These are phyloP conservation scores for Naganishia antarctica DNA, from an alignment of 768 basidiomycete genomes.

Conservation along the genomic window DNA sequence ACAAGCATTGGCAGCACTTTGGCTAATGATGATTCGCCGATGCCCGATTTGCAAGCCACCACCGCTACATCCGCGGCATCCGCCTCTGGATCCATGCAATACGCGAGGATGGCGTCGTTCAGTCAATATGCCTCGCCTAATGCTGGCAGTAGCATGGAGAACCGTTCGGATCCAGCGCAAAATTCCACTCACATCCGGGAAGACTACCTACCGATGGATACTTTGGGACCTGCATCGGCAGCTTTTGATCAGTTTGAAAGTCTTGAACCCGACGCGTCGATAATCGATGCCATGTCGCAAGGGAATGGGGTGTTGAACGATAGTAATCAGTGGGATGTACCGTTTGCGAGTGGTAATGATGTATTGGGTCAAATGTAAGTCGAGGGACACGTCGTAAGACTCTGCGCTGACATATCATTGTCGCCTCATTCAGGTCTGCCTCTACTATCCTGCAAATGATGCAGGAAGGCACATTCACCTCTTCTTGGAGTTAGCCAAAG, in stretches of 20 bases:
- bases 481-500: constrained; percentile 19
- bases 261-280: constrained; percentile 31
- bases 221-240: constrained; percentile 36
- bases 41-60: background rate
- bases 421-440: constrained; percentile 48
- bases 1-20: background rate
- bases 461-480: constrained; percentile 45
- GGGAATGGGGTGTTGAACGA: constrained; percentile 8
- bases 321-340: constrained; percentile 21
- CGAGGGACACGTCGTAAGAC: too few species aligned
- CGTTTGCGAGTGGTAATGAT: constrained; percentile 27
- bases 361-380: constrained; percentile 26
- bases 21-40: background rate
- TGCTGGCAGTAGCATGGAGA: background rate
- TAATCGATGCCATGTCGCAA: constrained; percentile 25
- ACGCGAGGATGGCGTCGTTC: background rate
- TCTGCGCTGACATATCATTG: too few species aligned
- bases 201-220: constrained; percentile 24
- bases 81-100: background rate
- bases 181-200: background rate
- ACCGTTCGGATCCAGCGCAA: background rate
- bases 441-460: constrained; percentile 45
- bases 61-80: background rate
- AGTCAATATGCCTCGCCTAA: background rate
- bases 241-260: constrained; percentile 40